A percentile compares a stretch with the other conserved stretches of the same genome.
These are phyloP conservation scores for Fusarium coicis DNA, from an alignment of 2,329 filamentous ascomycete genomes.

Conservation along the genomic window DNA sequence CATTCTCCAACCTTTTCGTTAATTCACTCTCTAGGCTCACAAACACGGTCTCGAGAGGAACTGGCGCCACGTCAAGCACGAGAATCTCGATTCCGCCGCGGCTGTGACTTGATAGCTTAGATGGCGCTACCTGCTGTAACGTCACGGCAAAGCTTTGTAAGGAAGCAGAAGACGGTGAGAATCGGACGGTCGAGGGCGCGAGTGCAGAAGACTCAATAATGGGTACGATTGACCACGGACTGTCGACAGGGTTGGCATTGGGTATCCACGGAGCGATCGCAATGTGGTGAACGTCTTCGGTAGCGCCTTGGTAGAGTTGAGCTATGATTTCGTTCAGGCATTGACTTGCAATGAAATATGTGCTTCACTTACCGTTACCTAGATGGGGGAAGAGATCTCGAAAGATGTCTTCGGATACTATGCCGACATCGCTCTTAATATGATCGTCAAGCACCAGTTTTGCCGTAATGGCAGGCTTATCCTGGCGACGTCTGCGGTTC, in stretches of 20 bases:
- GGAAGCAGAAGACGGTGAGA: conserved; percentile 76
- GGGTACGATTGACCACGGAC: conserved; percentile 87
- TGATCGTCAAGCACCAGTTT: conserved; percentile 86
- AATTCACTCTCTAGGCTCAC: conserved; percentile 86
- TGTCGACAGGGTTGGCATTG: conserved; percentile 65
- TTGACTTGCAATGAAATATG: background rate
- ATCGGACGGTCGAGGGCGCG: conserved; percentile 81
- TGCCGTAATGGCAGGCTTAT: conserved; percentile 82
- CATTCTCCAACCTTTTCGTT: conserved; percentile 81
- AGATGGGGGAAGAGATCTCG: conserved; percentile 79
- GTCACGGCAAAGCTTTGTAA: conserved; percentile 83
- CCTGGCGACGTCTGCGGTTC: conserved; percentile 66
- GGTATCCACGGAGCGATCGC: conserved; percentile 81
- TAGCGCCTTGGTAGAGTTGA: conserved; percentile 34
- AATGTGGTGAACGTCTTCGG: conserved; percentile 66
- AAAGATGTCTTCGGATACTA: conserved; percentile 88
- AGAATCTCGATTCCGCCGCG: conserved; percentile 85
- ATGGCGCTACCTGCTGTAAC: conserved; percentile 78
- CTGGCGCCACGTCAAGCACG: conserved; percentile 81
- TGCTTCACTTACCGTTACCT: conserved; percentile 58
- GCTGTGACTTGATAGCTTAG: conserved; percentile 76
- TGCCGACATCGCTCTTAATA: conserved; percentile 84
- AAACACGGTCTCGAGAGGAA: conserved; percentile 86
- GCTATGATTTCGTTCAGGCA: conserved; percentile 7
- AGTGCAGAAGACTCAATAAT: conserved; percentile 73